Evolutionary conservation across 345 rosid genomes (phyloP), one percentile per base, ranked within the genome.

Genomic region (Hibiscus mutabilis): DNA sequence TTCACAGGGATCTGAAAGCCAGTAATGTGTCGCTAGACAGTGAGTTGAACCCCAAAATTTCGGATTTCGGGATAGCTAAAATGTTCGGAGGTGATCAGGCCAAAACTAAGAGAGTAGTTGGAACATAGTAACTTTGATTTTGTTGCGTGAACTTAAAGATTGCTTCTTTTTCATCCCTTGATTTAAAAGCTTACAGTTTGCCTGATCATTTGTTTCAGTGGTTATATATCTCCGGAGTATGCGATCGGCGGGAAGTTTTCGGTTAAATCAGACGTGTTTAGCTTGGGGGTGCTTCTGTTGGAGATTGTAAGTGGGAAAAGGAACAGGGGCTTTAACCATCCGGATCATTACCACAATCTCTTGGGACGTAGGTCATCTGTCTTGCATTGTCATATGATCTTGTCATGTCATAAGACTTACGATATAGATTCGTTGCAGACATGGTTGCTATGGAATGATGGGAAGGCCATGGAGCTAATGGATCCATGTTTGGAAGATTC

Each of bases 11-110:
- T 72, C 71, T 84, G 46, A 42, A 42, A 42, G 46, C 46, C 46
- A 42, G 46, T 42, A 42, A 84, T 49, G 55, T 6, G 53, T 47
- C 15, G n/a, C 53, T 47, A 14, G 16, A 47, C 53, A 47, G 13
- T 47, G 53, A 47, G 18, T 74, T 84, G 84, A 82, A 73, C 15
- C 87, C 87, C 0, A 84, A 84, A 68, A 80, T 84, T 62, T 84
- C 78, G 1, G 87, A 84, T 37, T 84, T 84, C 4, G 87, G 85
- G 33, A 31, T 84, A 76, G 84, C 87, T 40, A 76, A 83, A 66
- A 74, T 66, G 19, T 84, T 84, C 44, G 81, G 67, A 3, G 75
- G 75, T n/a, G 83, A 82, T 61, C 77, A 79, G 70, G 82, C 81
- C 7, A 76, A 58, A 16, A 82, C 87, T 0, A 78, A 59, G 44